phyloP scores from a whole-genome alignment of 2,329 filamentous ascomycete species.

The Clarireedia homoeocarpa region DNA sequence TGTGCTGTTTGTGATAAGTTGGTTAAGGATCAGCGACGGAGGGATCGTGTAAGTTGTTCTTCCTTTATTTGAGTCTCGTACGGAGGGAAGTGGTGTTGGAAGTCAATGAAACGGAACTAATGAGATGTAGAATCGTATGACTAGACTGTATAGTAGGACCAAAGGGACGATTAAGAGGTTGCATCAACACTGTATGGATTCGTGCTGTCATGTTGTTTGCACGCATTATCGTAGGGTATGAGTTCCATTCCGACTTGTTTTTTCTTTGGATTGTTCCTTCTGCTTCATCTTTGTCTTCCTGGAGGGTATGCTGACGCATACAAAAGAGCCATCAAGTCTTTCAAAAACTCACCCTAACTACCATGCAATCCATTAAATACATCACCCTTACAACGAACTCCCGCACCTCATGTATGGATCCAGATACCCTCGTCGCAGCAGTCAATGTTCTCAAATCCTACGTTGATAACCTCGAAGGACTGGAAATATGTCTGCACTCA shows the following conservation, averaged over 20 bases:
- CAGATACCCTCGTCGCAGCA: constrained; percentile 5
- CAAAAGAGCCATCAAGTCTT: neutral
- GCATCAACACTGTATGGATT: constrained; percentile 9
- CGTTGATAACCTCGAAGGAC: neutral
- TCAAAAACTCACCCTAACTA: neutral
- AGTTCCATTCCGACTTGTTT: neutral
- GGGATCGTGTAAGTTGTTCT: neutral
- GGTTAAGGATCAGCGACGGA: neutral
- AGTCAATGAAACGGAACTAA: neutral
- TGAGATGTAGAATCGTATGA: neutral
- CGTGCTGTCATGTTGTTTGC: neutral
- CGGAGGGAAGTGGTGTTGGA: too few species aligned
- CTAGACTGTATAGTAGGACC: neutral
- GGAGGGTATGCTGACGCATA: neutral
- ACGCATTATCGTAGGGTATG: neutral
- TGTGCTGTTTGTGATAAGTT: neutral
- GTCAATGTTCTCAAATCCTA: constrained; percentile 3
- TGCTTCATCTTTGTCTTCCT: neutral
- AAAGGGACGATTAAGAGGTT: neutral
- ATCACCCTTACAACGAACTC: neutral
- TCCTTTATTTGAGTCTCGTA: neutral
- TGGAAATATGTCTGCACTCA: neutral
- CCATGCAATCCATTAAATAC: neutral
- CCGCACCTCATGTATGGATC: neutral
- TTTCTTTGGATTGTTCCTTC: neutral